Percentiles rank a stretch among this genome's conserved stretches.
Conservation (phyloP, 177 flowering plant species). For the Telopea speciosissima region DNA sequence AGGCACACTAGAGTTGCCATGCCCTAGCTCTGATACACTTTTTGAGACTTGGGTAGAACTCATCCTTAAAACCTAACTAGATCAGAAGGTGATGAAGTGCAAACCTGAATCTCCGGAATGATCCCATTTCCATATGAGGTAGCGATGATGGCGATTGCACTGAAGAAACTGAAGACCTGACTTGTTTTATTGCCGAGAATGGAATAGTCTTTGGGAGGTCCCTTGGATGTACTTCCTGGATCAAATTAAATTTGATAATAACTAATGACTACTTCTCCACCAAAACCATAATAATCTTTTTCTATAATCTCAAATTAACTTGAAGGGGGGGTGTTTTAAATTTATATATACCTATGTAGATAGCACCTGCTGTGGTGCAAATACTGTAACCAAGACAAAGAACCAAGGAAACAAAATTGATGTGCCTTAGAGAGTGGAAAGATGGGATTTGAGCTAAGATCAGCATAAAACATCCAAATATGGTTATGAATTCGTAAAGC, state of each 20-base stretch:
- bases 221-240: slow-evolving; percentile 65
- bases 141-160: slow-evolving; percentile 72
- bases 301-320: no score
- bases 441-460: slow-evolving; percentile 88
- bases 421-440: slow-evolving; percentile 85
- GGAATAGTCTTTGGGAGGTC: slow-evolving; percentile 59
- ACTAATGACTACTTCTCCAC: not conserved
- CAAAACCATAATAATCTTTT: no score
- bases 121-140: slow-evolving; percentile 90
- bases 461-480: slow-evolving; percentile 72
- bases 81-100: no score
- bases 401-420: slow-evolving; percentile 66
- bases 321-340: no score
- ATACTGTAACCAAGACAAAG: slow-evolving; percentile 72
- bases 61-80: no score
- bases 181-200: slow-evolving; percentile 20
- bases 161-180: slow-evolving; percentile 56
- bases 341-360: slow-evolving; percentile 56
- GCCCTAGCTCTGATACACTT: no score
- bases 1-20: no score
- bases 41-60: no score
- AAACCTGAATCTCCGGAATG: slow-evolving; percentile 93
- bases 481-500: slow-evolving; percentile 61
- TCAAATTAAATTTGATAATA: not conserved
- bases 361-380: slow-evolving; percentile 68